Percentiles rank a stretch among this genome's conserved stretches.
Conservation (phyloP, 169 alveolate species). For the Theileria orientalis region DNA sequence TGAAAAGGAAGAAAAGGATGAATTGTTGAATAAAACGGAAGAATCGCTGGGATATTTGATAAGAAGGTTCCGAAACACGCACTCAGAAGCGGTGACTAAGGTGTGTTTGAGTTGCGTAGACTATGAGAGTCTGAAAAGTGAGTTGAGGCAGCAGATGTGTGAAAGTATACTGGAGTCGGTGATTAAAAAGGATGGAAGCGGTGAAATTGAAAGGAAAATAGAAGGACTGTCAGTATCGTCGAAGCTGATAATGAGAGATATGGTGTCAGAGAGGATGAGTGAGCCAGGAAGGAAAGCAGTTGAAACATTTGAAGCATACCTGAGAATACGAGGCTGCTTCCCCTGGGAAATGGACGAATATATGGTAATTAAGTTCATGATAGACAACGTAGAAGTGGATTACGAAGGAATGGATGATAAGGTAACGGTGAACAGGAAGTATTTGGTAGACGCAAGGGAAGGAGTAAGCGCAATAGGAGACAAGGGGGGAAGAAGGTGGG, state of each 20-base stretch:
- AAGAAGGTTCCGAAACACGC: conserved; percentile 1
- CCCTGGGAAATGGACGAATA: conserved; percentile 16
- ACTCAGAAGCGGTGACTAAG: neutral
- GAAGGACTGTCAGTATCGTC: neutral
- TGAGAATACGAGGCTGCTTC: neutral
- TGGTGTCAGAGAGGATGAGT: conserved; percentile 4
- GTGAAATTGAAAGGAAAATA: neutral
- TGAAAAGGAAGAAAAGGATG: neutral
- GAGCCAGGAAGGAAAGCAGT: neutral
- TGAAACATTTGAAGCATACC: neutral
- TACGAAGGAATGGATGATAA: neutral
- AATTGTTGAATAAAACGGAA: neutral
- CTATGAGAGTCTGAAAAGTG: neutral
- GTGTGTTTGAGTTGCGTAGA: neutral
- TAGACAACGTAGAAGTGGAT: conserved; percentile 4
- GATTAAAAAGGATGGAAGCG: neutral
- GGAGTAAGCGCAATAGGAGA: neutral
- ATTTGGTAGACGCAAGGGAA: conserved; percentile 15
- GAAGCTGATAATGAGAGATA: conserved; percentile 18
- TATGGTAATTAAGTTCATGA: conserved; percentile 2
- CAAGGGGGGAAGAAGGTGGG: neutral
- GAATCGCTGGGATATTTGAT: neutral
- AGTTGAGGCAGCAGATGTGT: neutral
- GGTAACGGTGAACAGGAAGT: neutral
- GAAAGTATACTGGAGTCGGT: neutral